Percentiles rank a stretch among this genome's conserved stretches.
phyloP scores from a whole-genome alignment of 441 rosid genomes.

The Populus hybrid region DNA sequence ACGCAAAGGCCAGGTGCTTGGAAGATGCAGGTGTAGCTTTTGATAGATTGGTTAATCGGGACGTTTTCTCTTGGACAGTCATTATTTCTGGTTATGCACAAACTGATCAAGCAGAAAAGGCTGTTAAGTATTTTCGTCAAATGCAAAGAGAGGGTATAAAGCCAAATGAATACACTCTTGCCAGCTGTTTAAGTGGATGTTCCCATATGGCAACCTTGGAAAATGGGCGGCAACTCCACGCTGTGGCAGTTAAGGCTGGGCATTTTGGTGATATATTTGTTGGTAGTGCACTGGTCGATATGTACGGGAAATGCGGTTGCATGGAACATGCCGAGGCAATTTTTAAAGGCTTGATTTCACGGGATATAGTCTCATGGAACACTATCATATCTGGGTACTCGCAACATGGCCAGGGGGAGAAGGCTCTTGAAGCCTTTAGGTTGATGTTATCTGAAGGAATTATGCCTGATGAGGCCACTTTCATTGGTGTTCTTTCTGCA shows the following conservation, averaged over 20 bases:
- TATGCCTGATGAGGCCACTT: slow-evolving; percentile 62
- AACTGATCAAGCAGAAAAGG: slow-evolving; percentile 31
- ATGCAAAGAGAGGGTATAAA: slow-evolving; percentile 43
- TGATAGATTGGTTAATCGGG: slow-evolving; percentile 30
- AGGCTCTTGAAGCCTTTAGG: slow-evolving; percentile 58
- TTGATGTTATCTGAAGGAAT: slow-evolving; percentile 46
- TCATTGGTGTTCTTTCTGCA: slow-evolving; percentile 63
- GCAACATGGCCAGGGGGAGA: slow-evolving; percentile 54
- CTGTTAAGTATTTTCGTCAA: slow-evolving; percentile 28
- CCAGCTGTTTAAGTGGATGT: slow-evolving; percentile 45
- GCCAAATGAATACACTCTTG: slow-evolving; percentile 46
- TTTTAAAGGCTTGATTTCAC: slow-evolving; percentile 40
- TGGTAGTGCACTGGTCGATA: slow-evolving; percentile 64
- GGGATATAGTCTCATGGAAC: slow-evolving; percentile 67
- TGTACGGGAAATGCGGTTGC: slow-evolving; percentile 70
- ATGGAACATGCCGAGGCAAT: slow-evolving; percentile 48
- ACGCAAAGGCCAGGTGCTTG: slow-evolving; percentile 34
- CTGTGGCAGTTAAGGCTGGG: slow-evolving; percentile 49
- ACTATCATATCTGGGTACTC: slow-evolving; percentile 59
- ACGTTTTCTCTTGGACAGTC: slow-evolving; percentile 38
- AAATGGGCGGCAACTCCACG: slow-evolving; percentile 57
- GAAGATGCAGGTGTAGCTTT: slow-evolving; percentile 39
- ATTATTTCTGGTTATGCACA: slow-evolving; percentile 37
- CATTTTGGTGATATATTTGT: slow-evolving; percentile 49
- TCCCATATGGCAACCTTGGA: slow-evolving; percentile 32